phyloP scores from a whole-genome alignment of 106 monocot genomes.

The Acorus calamus region DNA sequence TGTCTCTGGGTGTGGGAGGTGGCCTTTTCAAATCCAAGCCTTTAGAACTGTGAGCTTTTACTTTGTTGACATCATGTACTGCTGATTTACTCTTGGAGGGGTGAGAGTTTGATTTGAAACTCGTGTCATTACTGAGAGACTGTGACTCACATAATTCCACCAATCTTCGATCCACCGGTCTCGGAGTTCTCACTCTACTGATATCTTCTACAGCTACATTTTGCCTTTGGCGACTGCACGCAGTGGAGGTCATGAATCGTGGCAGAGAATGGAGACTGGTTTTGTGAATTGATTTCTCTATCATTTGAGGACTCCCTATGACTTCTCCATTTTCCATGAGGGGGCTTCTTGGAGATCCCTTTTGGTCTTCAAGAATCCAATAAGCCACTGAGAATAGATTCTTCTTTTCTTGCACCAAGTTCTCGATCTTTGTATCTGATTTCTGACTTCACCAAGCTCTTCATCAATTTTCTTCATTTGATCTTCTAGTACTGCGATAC shows the following conservation, averaged over 20 bases:
- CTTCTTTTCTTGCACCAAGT: slow-evolving; percentile 27
- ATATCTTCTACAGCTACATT: slow-evolving; percentile 11
- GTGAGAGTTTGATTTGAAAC: slow-evolving; percentile 7
- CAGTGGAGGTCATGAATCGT: slow-evolving; percentile 73
- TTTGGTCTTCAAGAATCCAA: slow-evolving; percentile 16
- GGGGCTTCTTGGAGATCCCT: slow-evolving; percentile 67
- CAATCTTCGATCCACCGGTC: slow-evolving; percentile 14
- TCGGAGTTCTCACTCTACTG: slow-evolving; percentile 19
- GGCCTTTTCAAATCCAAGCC: slow-evolving; percentile 2
- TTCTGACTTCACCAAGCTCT: slow-evolving; percentile 33
- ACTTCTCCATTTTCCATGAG: slow-evolving; percentile 24
- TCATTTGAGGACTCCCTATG: slow-evolving; percentile 14
- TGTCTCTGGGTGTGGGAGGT: not conserved
- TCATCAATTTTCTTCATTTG: slow-evolving; percentile 37
- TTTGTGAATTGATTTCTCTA: slow-evolving; percentile 13
- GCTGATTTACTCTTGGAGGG: slow-evolving; percentile 15
- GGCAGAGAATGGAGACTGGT: slow-evolving; percentile 15
- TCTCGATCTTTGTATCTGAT: slow-evolving; percentile 32
- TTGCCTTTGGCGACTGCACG: slow-evolving; percentile 47
- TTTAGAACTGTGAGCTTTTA: slow-evolving; percentile 15
- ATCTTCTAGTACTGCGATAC: slow-evolving; percentile 27
- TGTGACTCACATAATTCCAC: slow-evolving; percentile 31
- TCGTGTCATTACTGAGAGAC: slow-evolving; percentile 22
- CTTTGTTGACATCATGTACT: slow-evolving; percentile 2
- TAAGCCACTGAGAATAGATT: not conserved